A percentile compares a stretch with the other conserved stretches of the same genome.
Conservation (phyloP, 1,284 basidiomycete species). For the Cutaneotrichosporon spelunceum region DNA sequence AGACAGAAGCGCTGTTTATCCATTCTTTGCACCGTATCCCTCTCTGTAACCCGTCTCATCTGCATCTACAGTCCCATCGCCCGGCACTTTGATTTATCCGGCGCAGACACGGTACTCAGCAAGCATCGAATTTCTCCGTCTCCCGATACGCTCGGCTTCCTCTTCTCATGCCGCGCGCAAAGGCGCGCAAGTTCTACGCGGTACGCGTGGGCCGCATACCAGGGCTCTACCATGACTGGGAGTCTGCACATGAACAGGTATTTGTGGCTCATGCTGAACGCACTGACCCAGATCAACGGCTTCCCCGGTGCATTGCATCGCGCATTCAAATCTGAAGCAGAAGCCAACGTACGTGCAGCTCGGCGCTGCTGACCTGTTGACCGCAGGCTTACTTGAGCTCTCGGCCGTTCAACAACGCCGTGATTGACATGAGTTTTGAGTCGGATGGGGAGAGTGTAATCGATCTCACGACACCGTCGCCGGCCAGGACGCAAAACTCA, state of each 20-base stretch:
- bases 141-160: background rate
- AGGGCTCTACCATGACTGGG: conserved; percentile 10
- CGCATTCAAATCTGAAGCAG: background rate
- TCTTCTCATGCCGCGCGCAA: background rate
- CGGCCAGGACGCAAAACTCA: background rate
- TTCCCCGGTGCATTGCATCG: conserved; percentile 6
- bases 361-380: background rate
- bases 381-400: conserved; percentile 1
- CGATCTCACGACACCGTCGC: background rate
- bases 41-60: background rate
- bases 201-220: conserved; percentile 8
- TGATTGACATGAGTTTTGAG: background rate
- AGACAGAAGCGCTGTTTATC: too few relatives aligned
- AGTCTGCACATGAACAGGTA: conserved; percentile 6
- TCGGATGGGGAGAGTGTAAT: background rate
- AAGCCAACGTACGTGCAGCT: conserved; percentile 4
- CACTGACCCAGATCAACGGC: conserved; percentile 12
- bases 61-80: background rate
- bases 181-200: conserved; percentile 6
- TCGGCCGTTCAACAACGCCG: background rate
- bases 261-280: background rate
- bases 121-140: background rate
- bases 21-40: too few relatives aligned
- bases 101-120: background rate
- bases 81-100: background rate